Conservation (phyloP, 2,329 filamentous ascomycete genomes). For the Calonectria naviculata region DNA sequence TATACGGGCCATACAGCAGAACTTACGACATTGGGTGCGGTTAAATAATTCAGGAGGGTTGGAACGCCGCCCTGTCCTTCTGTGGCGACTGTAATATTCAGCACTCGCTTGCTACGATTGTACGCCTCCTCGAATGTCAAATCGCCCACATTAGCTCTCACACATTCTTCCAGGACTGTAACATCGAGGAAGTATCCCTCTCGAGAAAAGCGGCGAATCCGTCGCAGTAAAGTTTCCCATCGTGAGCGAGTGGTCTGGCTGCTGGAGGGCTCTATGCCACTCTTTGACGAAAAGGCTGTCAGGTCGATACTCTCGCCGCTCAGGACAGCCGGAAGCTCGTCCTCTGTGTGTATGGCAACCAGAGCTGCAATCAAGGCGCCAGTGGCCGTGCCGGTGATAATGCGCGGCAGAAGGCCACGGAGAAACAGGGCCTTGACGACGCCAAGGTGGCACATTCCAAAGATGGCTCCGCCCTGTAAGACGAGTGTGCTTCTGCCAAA, state of each 20-base stretch:
- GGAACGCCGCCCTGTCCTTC: conserved; percentile 80
- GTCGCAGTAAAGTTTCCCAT: conserved; percentile 72
- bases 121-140: conserved; percentile 95
- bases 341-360: conserved; percentile 87
- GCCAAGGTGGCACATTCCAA: conserved; percentile 89
- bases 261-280: conserved; percentile 41
- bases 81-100: conserved; percentile 92
- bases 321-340: conserved; percentile 82
- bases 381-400: conserved; percentile 91
- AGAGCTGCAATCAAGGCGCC: conserved; percentile 91
- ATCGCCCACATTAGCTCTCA: conserved; percentile 87
- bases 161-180: conserved; percentile 83
- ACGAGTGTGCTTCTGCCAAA: conserved; percentile 90
- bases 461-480: conserved; percentile 90
- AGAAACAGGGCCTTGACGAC: conserved; percentile 90
- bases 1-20: not conserved
- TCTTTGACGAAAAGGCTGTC: conserved; percentile 73
- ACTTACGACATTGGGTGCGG: conserved; percentile 90
- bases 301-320: conserved; percentile 85
- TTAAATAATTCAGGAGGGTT: conserved; percentile 90
- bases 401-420: conserved; percentile 83
- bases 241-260: conserved; percentile 54
- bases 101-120: conserved; percentile 81
- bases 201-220: conserved; percentile 74
- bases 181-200: conserved; percentile 90